phyloP scores from a whole-genome alignment of 768 basidiomycete genomes.

The Tylopilus balloui region DNA sequence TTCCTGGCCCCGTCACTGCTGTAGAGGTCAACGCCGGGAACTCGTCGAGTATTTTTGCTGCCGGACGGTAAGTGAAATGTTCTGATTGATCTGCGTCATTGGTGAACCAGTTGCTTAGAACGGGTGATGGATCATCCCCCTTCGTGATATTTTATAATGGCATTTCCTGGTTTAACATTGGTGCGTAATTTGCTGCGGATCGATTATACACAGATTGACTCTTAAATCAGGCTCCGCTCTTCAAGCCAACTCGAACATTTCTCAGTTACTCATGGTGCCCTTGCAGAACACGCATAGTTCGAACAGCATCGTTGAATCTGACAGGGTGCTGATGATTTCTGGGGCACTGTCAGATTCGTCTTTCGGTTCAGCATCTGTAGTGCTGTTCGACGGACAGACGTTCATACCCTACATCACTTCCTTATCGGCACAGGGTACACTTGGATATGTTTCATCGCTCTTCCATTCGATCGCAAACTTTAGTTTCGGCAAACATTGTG shows the following conservation, averaged over 20 bases:
- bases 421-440: conserved; percentile 54
- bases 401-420: conserved; percentile 83
- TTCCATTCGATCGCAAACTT: conserved; percentile 81
- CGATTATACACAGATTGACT: background rate
- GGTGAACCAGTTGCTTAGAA: conserved; percentile 30
- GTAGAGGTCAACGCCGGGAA: conserved; percentile 81
- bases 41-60: conserved; percentile 80
- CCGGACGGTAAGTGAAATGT: conserved; percentile 65
- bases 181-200: conserved; percentile 33
- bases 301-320: conserved; percentile 69
- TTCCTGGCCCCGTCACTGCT: conserved; percentile 90
- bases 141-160: conserved; percentile 90
- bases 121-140: conserved; percentile 54
- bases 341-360: conserved; percentile 66
- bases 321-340: conserved; percentile 88
- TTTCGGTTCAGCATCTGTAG: conserved; percentile 77
- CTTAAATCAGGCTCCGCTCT: conserved; percentile 48
- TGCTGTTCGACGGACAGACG: conserved; percentile 79
- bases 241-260: conserved; percentile 56
- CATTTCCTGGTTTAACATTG: conserved; percentile 61
- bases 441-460: conserved; percentile 70
- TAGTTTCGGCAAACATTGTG: conserved; percentile 67
- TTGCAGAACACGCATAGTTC: conserved; percentile 68
- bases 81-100: background rate
- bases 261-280: conserved; percentile 89